Evolutionary conservation across 2,329 filamentous ascomycete genomes (phyloP).

Genomic region (Apiospora sp.): DNA sequence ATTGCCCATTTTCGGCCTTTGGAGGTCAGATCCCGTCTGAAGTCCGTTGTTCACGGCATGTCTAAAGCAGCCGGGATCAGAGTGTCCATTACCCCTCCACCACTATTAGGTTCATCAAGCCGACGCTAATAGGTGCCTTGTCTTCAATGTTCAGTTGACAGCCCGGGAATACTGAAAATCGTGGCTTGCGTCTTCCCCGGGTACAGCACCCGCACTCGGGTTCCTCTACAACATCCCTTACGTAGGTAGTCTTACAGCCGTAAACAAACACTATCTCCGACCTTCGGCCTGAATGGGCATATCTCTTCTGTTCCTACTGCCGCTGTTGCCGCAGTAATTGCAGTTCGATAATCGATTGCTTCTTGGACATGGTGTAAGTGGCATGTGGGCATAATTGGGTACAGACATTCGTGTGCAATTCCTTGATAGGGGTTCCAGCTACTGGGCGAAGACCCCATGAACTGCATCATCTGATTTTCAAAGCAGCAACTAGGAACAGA

Average conservation of each 20-base stretch:
- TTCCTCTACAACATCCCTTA: background rate
- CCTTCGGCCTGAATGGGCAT: background rate
- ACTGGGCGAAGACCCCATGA: background rate
- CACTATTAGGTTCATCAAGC: background rate
- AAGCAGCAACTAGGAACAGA: background rate
- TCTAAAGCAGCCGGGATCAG: background rate
- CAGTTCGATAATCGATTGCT: no score
- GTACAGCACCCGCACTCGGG: background rate
- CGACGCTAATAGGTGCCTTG: background rate
- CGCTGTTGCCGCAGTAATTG: no score
- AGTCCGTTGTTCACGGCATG: background rate
- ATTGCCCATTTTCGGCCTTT: background rate
- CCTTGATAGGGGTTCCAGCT: background rate
- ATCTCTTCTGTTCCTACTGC: no score
- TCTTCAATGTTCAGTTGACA: background rate
- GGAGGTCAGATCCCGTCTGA: background rate
- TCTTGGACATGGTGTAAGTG: no score
- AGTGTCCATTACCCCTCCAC: background rate
- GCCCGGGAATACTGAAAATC: background rate
- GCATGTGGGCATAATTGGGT: background rate
- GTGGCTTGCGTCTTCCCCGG: background rate
- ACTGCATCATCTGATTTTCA: background rate
- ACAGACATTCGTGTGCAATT: background rate
- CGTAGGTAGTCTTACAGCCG: background rate
- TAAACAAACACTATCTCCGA: background rate